Conservation (phyloP, 2,329 filamentous ascomycete genomes). For the Allantophomopsis cytisporea region DNA sequence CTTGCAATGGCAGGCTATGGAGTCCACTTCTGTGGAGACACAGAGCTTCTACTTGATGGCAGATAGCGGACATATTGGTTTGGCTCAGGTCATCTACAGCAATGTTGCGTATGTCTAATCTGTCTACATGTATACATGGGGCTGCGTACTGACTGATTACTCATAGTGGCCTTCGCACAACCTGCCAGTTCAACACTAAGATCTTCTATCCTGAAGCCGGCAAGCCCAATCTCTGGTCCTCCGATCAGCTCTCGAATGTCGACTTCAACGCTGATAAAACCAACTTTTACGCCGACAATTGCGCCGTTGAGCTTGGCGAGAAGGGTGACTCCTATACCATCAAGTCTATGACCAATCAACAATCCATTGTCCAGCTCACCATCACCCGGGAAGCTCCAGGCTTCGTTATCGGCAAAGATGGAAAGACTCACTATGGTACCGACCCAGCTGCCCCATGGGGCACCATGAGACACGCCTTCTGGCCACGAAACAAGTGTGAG, state of each 20-base stretch:
- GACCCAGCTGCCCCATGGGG: conserved; percentile 84
- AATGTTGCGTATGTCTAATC: conserved; percentile 69
- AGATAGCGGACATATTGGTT: conserved; percentile 61
- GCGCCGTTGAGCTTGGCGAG: conserved; percentile 73
- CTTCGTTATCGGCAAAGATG: conserved; percentile 74
- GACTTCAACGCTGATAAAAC: conserved; percentile 76
- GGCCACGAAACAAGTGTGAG: conserved; percentile 74
- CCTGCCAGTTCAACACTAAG: conserved; percentile 89
- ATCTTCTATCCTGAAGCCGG: conserved; percentile 66
- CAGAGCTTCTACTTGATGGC: conserved; percentile 85
- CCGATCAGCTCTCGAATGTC: conserved; percentile 64
- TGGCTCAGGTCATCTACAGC: conserved; percentile 93
- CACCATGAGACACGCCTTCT: conserved; percentile 82
- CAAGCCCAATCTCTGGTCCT: conserved; percentile 70
- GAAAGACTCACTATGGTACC: conserved; percentile 74
- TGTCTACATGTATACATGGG: conserved; percentile 2
- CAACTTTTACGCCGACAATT: conserved; percentile 75
- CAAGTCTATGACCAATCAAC: conserved; percentile 76
- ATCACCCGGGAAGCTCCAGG: conserved; percentile 65
- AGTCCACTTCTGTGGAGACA: conserved; percentile 84
- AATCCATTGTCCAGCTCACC: conserved; percentile 74
- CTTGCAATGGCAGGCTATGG: conserved; percentile 69
- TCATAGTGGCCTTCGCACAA: conserved; percentile 72
- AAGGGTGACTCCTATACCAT: conserved; percentile 75
- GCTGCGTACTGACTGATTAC: conserved; percentile 9